phyloP scores from a whole-genome alignment of 1,139 yeast genomes.

The Pichia sp. region DNA sequence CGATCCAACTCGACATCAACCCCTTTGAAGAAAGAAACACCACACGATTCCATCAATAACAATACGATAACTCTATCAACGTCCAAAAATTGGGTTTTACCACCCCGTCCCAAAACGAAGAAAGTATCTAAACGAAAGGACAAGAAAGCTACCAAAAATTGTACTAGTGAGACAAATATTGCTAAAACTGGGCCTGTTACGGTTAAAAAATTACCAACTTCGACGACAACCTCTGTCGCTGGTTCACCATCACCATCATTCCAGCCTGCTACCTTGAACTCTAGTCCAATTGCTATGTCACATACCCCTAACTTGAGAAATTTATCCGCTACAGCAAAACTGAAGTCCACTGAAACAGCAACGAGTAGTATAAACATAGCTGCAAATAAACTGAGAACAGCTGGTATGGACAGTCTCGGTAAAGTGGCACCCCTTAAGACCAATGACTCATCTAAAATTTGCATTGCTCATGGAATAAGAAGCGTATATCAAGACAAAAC shows the following conservation, averaged over 20 bases:
- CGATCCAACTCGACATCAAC: conserved; percentile 6
- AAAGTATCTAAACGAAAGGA: conserved; percentile 30
- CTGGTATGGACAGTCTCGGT: neutral
- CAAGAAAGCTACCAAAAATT: conserved; percentile 1
- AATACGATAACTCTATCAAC: conserved; percentile 28
- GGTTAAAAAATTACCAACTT: neutral
- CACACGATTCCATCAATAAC: neutral
- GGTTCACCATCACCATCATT: neutral
- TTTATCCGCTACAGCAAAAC: neutral
- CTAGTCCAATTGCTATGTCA: neutral
- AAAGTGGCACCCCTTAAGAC: conserved; percentile 1
- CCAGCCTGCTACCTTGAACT: neutral
- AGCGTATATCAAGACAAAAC: conserved; percentile 14
- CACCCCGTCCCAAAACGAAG: conserved; percentile 60
- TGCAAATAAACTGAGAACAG: conserved; percentile 9
- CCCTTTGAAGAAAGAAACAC: neutral
- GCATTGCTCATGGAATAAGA: conserved; percentile 12
- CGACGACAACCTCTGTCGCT: neutral
- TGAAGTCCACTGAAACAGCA: neutral
- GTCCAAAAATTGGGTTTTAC: conserved; percentile 55
- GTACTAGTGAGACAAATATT: neutral
- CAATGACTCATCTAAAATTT: conserved; percentile 6
- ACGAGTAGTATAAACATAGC: neutral
- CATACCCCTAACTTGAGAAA: neutral
- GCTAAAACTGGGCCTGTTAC: neutral